These are phyloP conservation scores for Wickerhamomyces chambardii DNA, from an alignment of 805 yeast species.

Conservation along the genomic window DNA sequence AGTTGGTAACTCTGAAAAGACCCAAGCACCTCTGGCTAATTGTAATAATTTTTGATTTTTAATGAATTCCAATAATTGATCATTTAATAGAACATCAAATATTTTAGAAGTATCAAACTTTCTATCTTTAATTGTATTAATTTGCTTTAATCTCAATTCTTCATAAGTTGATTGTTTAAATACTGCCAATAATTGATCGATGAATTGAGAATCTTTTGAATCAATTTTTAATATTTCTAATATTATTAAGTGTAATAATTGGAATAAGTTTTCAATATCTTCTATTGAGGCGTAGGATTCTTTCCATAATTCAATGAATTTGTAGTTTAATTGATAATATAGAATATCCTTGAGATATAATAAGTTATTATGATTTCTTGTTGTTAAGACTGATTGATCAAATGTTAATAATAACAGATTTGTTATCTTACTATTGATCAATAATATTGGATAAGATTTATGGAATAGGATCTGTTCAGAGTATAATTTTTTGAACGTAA, in stretches of 20 bases:
- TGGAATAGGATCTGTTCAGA: constrained; percentile 61
- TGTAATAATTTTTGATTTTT: constrained; percentile 67
- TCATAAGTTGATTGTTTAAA: constrained; percentile 34
- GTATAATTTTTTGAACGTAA: constrained; percentile 51
- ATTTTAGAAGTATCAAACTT: constrained; percentile 34
- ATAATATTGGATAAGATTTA: constrained; percentile 22
- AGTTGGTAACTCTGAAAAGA: constrained; percentile 49
- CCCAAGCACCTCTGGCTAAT: constrained; percentile 77
- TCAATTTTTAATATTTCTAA: constrained; percentile 14
- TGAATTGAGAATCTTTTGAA: constrained; percentile 4
- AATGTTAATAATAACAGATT: constrained; percentile 17
- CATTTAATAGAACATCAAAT: constrained; percentile 39
- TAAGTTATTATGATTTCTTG: constrained; percentile 24
- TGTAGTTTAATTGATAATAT: constrained; percentile 46
- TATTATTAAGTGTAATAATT: constrained; percentile 22
- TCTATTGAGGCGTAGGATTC: constrained; percentile 43
- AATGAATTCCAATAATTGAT: constrained; percentile 62
- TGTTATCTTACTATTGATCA: constrained; percentile 19
- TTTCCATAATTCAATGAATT: constrained; percentile 56
- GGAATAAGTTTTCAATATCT: constrained; percentile 42
- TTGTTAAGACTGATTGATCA: constrained; percentile 2
- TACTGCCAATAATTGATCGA: constrained; percentile 37
- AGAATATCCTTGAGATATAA: constrained; percentile 44
- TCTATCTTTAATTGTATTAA: constrained; percentile 27
- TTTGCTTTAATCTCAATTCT: constrained; percentile 46